Base-by-base conservation (phyloP, 1,284 basidiomycete genomes). In the Cutaneotrichosporon mucoides region DNA sequence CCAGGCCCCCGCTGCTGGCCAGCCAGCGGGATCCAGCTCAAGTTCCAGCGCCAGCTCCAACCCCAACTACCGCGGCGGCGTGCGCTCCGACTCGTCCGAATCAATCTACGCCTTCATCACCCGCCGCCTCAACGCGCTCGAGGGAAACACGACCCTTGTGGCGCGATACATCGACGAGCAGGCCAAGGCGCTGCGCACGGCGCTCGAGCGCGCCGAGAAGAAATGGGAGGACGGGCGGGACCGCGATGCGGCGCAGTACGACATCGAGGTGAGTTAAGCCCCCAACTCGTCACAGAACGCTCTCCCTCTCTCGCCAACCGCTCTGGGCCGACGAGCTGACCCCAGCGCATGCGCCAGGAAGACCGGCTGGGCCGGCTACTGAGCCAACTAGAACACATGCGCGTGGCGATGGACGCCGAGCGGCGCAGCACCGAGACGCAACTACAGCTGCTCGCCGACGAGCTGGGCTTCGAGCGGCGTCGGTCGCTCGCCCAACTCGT, bases 61-160 rank as follows among this genome's bases (percentile, higher is more conserved):
- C 6, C 13, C 50, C 24, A 24, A 24, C 24, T 24, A 24, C 24
- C 24, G 24, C 24, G 24, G 46, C 34, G 13, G 46, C 7, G 46
- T 33, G 37, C 70, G 68, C 7, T 64, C 76, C 4, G 79, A 83
- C 35, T 84, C 85, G 3, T 90, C 90, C n/a, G 93, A 99, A 76
- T 95, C 92, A 0, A 95, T 99, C 69, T 99, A 96, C 71, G 88
- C 92, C 9, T 91, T 89, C 9, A 99, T 99, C 68, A 93, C 93
- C 85, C 95, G 97, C 65, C 87, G 93, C 2, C 83, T 99, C 11
- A 85, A 84, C 6, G 85, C 86, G 6, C 83, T 99, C 5, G 95
- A 99, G 73, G 83, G 84, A 6, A 96, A 96, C 70, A 88, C 92
- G 44, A 92, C 90, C 0, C 81, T 98, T 1, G 89, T 92, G 55